phyloP scores from a whole-genome alignment of 1,139 yeast genomes.

The Geotrichum candidum region DNA sequence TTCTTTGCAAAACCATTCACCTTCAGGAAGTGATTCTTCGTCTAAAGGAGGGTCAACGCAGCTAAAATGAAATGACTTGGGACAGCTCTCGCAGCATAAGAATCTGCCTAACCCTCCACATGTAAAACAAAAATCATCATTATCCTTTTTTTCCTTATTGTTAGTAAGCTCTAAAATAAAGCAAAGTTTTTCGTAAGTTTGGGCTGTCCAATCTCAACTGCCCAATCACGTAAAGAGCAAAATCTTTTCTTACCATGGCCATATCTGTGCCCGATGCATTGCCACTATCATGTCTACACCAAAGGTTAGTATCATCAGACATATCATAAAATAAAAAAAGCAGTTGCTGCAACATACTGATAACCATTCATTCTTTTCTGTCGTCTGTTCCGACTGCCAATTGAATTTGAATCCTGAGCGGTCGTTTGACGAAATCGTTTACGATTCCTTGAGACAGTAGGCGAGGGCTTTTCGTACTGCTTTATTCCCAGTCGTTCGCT shows the following conservation, averaged over 20 bases:
- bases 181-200: no score
- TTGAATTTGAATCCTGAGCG: not conserved
- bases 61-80: slow-evolving; percentile 82
- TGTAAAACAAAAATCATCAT: slow-evolving; percentile 83
- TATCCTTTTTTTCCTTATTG: slow-evolving; percentile 28
- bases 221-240: not conserved
- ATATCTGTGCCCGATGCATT: no score
- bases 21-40: slow-evolving; percentile 69
- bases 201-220: not conserved
- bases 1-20: slow-evolving; percentile 82
- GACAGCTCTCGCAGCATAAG: slow-evolving; percentile 90
- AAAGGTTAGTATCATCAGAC: no score
- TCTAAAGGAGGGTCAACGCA: slow-evolving; percentile 90
- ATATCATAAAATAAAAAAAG: no score
- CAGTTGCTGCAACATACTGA: not conserved
- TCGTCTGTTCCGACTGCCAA: slow-evolving; percentile 9
- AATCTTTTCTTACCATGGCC: no score
- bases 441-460: not conserved
- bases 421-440: slow-evolving; percentile 8
- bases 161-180: not conserved
- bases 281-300: no score
- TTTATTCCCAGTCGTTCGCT: slow-evolving; percentile 1
- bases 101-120: slow-evolving; percentile 88
- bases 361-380: slow-evolving; percentile 2
- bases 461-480: not conserved